Evolutionary conservation across 129 eudicot genomes (phyloP).

Genomic region (Mikania micrantha): DNA sequence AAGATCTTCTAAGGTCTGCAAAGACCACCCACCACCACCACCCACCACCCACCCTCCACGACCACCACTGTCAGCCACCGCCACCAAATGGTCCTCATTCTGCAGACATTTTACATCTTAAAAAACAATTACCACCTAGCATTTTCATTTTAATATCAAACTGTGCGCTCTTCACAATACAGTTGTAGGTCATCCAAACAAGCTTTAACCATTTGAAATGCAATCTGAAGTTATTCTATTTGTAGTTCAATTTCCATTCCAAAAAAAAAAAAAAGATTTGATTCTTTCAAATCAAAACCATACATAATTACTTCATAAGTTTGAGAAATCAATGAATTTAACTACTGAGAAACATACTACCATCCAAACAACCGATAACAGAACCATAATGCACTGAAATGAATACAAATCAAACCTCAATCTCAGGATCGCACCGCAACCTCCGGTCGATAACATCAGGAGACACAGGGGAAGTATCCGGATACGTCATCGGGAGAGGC

Average conservation of each 20-base stretch:
- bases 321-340: background rate
- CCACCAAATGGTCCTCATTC: too few species aligned
- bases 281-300: background rate
- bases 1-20: too few species aligned
- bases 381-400: background rate
- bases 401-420: slow-evolving; percentile 41
- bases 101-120: too few species aligned
- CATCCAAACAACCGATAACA: background rate
- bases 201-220: background rate
- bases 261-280: background rate
- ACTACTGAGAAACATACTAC: background rate
- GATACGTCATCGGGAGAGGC: slow-evolving; percentile 91
- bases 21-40: too few species aligned
- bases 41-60: too few species aligned
- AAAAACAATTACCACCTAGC: too few species aligned
- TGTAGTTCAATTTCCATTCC: background rate
- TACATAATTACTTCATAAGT: background rate
- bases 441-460: slow-evolving; percentile 62
- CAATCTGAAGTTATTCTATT: background rate
- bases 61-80: too few species aligned
- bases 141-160: background rate
- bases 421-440: slow-evolving; percentile 63
- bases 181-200: background rate
- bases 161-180: background rate
- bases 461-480: slow-evolving; percentile 63